Percentiles rank a stretch among this genome's conserved stretches.
phyloP scores from a whole-genome alignment of 371 early-diverging fungal species.

The Enterocytospora artemiae region DNA sequence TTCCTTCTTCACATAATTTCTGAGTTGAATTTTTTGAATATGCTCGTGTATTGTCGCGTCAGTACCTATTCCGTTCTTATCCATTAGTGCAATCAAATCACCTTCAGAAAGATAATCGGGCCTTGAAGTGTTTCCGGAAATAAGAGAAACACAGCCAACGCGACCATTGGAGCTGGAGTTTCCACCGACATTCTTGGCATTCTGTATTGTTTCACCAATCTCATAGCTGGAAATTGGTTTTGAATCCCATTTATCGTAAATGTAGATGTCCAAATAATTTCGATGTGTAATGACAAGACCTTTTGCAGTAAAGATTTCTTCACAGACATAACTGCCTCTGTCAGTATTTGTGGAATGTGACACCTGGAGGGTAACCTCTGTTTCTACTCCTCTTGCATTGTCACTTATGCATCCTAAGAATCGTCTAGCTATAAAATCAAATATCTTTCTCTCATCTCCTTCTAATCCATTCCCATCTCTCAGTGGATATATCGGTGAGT shows the following conservation, averaged over 20 bases:
- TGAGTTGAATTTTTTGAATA: conserved; percentile 79
- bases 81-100: conserved; percentile 87
- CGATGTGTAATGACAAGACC: conserved; percentile 60
- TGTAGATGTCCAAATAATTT: conserved; percentile 85
- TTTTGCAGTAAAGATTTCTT: conserved; percentile 37
- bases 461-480: conserved; percentile 61
- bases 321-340: conserved; percentile 49
- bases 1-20: conserved; percentile 73
- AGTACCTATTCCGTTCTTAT: conserved; percentile 92
- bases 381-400: conserved; percentile 79
- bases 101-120: conserved; percentile 77
- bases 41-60: conserved; percentile 98
- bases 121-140: conserved; percentile 64
- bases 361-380: conserved; percentile 61
- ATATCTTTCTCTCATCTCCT: conserved; percentile 66
- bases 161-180: neutral
- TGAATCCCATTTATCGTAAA: conserved; percentile 78
- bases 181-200: neutral
- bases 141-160: conserved; percentile 46
- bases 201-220: conserved; percentile 62
- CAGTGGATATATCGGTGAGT: conserved; percentile 96
- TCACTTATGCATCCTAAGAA: conserved; percentile 84
- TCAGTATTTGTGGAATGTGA: conserved; percentile 64
- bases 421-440: conserved; percentile 76
- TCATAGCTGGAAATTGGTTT: conserved; percentile 66